phyloP scores from a whole-genome alignment of 345 rosid species.

The Citrus australasica region DNA sequence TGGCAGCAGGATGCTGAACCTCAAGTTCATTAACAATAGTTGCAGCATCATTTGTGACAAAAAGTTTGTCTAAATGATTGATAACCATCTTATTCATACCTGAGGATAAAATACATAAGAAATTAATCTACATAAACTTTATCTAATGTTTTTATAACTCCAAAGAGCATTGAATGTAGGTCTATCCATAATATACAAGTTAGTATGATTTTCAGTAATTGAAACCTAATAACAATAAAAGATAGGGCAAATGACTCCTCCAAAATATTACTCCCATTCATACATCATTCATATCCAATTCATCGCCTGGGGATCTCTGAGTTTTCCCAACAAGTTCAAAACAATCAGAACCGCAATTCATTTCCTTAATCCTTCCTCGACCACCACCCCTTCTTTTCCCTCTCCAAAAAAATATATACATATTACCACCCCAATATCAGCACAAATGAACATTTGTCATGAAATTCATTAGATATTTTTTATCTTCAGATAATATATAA shows the following conservation, averaged over 20 bases:
- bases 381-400: too few species aligned
- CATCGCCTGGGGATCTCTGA: background rate
- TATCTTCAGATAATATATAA: background rate
- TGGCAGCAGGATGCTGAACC: constrained; percentile 98
- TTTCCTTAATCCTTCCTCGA: too few species aligned
- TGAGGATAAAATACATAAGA: constrained; percentile 11
- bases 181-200: background rate
- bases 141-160: background rate
- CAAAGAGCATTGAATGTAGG: background rate
- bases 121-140: background rate
- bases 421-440: background rate
- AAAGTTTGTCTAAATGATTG: constrained; percentile 88
- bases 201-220: background rate
- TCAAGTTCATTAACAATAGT: constrained; percentile 96
- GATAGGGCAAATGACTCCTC: background rate
- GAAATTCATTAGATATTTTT: background rate
- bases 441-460: background rate
- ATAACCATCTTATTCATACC: constrained; percentile 99
- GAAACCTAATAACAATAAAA: background rate
- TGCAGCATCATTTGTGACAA: constrained; percentile 92
- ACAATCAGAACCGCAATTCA: background rate
- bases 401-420: too few species aligned
- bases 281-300: background rate
- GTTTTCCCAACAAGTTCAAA: background rate
- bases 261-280: background rate